Base-by-base conservation (phyloP, 768 basidiomycete genomes). In the Kwoniella sp. region DNA sequence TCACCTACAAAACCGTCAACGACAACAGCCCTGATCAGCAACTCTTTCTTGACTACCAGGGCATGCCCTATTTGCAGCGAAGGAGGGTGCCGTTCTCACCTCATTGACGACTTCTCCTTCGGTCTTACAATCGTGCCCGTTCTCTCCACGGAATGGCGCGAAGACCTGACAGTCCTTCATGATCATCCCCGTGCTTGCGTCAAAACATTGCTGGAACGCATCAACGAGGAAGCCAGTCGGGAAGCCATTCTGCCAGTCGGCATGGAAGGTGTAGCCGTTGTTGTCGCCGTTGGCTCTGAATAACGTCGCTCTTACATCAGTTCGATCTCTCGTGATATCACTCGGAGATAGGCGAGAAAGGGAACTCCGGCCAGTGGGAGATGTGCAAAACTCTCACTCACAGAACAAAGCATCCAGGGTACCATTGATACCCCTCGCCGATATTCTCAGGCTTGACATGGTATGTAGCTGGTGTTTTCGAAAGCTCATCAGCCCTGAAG, bases 181-280 rank as follows among this genome's bases (percentile, higher is more conserved):
- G 29, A 65, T 30, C 15, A 37, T 26, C 7, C 63, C 68, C 0
- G 41, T 20, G 29, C 62, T 37, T 12, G 20, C 37, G 28, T 66
- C 65, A 17, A 62, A 55, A 26, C 72, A 73, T 30, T 68, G 51
- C 1, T 70, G 23, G 52, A 61, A 70, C 5, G 62, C 69, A 15
- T 73, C 67, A 31, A 64, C 65, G 13, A 73, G 58, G 54, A 73
- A 66, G 15, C 70, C 70, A 2, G 12, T 58, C 17, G 72, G 72
- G 51, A 61, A 73, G 55, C 72, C 72, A 37, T 73, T 73, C 13
- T 69, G 53, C 72, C 72, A 73, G 31, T 73, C 72, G 7, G 69
- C 63, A 47, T 73, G 72, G 51, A 64, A 67, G 4, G 69, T 34
- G 41, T 66, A 64, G 2, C 72, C 72, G 38, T 61, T 28, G 41